Conservation (phyloP, 2,329 filamentous ascomycete genomes). For the Alternaria sp. region DNA sequence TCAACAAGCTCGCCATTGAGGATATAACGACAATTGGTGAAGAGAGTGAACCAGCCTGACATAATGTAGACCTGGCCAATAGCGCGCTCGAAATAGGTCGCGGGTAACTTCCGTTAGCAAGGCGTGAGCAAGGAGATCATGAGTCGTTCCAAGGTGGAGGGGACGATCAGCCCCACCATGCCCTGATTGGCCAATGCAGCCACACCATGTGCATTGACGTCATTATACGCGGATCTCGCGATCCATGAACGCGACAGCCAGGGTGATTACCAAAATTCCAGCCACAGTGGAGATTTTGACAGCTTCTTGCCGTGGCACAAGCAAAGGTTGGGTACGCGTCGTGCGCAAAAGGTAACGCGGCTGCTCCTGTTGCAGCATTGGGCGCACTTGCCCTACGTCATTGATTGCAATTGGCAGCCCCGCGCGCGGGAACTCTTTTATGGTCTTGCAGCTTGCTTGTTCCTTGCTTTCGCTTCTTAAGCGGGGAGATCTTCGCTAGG, state of each 20-base stretch:
- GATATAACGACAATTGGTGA: slow-evolving; percentile 55
- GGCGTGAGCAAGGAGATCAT: slow-evolving; percentile 3
- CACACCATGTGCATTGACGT: slow-evolving; percentile 15
- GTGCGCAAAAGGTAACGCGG: slow-evolving; percentile 16
- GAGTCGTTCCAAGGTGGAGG: slow-evolving; percentile 11
- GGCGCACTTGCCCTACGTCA: slow-evolving; percentile 23
- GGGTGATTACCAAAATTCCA: slow-evolving; percentile 11
- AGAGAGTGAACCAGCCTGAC: slow-evolving; percentile 54
- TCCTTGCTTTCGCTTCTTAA: slow-evolving; percentile 25
- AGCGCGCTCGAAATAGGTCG: slow-evolving; percentile 6
- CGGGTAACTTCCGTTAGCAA: slow-evolving; percentile 1
- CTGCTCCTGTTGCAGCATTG: slow-evolving; percentile 12
- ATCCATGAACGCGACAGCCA: slow-evolving; percentile 6
- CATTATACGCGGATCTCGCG: slow-evolving; percentile 14
- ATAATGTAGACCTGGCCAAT: slow-evolving; percentile 26
- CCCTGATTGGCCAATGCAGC: slow-evolving; percentile 16
- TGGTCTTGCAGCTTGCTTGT: slow-evolving; percentile 3
- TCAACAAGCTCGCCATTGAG: slow-evolving; percentile 53
- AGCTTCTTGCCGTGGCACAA: slow-evolving; percentile 6
- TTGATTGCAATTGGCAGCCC: slow-evolving; percentile 10
- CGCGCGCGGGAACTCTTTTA: slow-evolving; percentile 10
- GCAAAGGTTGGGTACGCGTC: slow-evolving; percentile 9
- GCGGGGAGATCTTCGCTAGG: slow-evolving; percentile 9
- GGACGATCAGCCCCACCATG: slow-evolving; percentile 10
- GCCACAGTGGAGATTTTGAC: slow-evolving; percentile 22